These are phyloP conservation scores for Lunasporangiospora selenospora DNA, from an alignment of 192 early-diverging fungal genomes.

Conservation along the genomic window DNA sequence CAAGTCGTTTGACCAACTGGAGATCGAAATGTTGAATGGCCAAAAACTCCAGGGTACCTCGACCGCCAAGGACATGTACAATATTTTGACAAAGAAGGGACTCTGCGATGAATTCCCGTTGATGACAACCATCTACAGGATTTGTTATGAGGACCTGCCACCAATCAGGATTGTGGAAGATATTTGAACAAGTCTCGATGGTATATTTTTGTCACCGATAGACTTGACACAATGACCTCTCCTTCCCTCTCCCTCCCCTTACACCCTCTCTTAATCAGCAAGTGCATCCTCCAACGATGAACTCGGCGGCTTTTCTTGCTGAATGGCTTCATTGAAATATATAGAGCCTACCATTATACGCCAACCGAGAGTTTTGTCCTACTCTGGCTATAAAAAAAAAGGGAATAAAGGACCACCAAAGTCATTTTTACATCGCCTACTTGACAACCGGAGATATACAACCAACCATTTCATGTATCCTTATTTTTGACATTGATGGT, in stretches of 20 bases:
- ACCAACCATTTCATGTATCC: too few relatives aligned
- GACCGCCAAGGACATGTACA: slow-evolving; percentile 84
- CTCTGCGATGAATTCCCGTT: slow-evolving; percentile 70
- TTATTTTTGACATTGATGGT: too few relatives aligned
- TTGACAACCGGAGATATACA: too few relatives aligned
- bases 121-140: slow-evolving; percentile 89
- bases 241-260: not conserved
- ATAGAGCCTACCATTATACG: too few relatives aligned
- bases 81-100: slow-evolving; percentile 69
- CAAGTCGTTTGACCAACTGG: slow-evolving; percentile 87
- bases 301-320: too few relatives aligned
- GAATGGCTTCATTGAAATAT: too few relatives aligned
- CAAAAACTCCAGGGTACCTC: slow-evolving; percentile 96
- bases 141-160: slow-evolving; percentile 81
- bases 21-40: slow-evolving; percentile 89
- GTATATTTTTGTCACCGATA: not conserved
- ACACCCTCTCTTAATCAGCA: not conserved
- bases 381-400: too few relatives aligned
- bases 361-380: too few relatives aligned
- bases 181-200: slow-evolving; percentile 36
- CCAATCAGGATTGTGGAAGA: slow-evolving; percentile 70
- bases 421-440: too few relatives aligned
- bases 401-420: too few relatives aligned
- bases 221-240: not conserved
- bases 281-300: too few relatives aligned